These are phyloP conservation scores for Pythium sp. DNA, from an alignment of 352 stramenopile species.

Conservation along the genomic window DNA sequence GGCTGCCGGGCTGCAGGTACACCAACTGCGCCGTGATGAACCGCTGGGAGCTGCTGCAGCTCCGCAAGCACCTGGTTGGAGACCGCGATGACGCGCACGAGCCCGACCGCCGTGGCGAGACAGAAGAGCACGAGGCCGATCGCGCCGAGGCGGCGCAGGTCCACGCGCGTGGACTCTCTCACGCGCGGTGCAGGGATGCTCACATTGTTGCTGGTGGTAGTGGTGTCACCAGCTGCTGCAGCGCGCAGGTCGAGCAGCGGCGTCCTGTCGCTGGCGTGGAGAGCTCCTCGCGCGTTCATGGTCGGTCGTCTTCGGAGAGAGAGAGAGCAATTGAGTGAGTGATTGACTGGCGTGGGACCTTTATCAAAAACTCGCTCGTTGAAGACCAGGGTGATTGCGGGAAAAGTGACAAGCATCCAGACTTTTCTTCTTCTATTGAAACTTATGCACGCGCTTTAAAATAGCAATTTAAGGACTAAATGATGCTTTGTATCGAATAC, in stretches of 20 bases:
- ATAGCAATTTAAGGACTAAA: no score
- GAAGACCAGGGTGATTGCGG: no score
- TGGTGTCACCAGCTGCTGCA: not conserved
- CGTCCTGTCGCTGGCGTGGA: conserved; percentile 12
- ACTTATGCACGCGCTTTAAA: no score
- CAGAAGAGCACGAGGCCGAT: conserved; percentile 23
- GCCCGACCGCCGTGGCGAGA: conserved; percentile 15
- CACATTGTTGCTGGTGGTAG: not conserved
- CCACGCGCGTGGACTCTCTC: conserved; percentile 18
- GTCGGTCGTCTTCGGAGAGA: not conserved
- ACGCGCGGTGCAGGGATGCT: not conserved
- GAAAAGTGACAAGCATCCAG: no score
- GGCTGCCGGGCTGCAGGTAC: not conserved
- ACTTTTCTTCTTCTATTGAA: no score
- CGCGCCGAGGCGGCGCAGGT: conserved; percentile 16
- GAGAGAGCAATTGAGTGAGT: not conserved
- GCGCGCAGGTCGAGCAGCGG: conserved; percentile 13
- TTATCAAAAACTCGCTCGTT: not conserved
- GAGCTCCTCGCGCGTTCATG: conserved; percentile 19
- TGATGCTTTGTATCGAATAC: no score
- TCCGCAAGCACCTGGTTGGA: conserved; percentile 34
- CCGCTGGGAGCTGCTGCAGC: conserved; percentile 28
- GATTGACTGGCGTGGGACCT: not conserved
- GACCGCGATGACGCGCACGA: conserved; percentile 18
- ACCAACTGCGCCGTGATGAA: not conserved